A percentile compares a stretch with the other conserved stretches of the same genome.
phyloP scores from a whole-genome alignment of 768 basidiomycete genomes.

The Boletus pseudo-olivaceus region DNA sequence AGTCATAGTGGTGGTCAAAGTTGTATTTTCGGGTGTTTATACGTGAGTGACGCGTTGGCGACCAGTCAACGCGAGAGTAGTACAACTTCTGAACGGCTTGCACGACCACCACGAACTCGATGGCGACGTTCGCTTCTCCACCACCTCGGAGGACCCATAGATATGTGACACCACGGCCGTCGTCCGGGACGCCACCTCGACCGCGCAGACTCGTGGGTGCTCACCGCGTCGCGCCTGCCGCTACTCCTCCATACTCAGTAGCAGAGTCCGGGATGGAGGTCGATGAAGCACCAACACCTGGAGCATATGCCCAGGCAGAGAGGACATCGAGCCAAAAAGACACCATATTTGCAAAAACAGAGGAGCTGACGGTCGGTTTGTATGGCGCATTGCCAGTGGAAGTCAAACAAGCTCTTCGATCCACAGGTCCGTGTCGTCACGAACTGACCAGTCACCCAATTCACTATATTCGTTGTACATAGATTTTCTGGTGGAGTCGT shows the following conservation, averaged over 20 bases:
- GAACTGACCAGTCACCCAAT: neutral
- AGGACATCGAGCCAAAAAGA: constrained; percentile 31
- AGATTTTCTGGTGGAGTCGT: constrained; percentile 70
- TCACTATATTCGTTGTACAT: neutral
- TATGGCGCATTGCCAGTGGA: constrained; percentile 71
- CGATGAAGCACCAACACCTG: constrained; percentile 48
- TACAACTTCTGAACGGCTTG: neutral
- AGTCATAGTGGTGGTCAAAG: constrained; percentile 3
- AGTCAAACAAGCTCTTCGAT: constrained; percentile 66
- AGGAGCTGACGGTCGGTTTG: constrained; percentile 63
- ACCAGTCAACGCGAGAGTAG: neutral
- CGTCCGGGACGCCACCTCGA: constrained; percentile 25
- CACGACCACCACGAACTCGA: constrained; percentile 10
- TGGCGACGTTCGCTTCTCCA: constrained; percentile 58
- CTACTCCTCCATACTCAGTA: constrained; percentile 32
- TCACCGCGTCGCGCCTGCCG: constrained; percentile 16
- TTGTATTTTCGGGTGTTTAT: constrained; percentile 14
- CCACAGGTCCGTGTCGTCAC: constrained; percentile 46
- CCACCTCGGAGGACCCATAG: constrained; percentile 50
- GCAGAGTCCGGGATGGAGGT: constrained; percentile 63
- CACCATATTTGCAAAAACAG: constrained; percentile 64
- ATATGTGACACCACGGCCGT: constrained; percentile 26
- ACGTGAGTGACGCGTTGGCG: neutral
- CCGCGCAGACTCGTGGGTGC: constrained; percentile 25
- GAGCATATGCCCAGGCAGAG: constrained; percentile 39